These are phyloP conservation scores for Talaromyces pinophilus DNA, from an alignment of 2,329 filamentous ascomycete species.

Conservation along the genomic window DNA sequence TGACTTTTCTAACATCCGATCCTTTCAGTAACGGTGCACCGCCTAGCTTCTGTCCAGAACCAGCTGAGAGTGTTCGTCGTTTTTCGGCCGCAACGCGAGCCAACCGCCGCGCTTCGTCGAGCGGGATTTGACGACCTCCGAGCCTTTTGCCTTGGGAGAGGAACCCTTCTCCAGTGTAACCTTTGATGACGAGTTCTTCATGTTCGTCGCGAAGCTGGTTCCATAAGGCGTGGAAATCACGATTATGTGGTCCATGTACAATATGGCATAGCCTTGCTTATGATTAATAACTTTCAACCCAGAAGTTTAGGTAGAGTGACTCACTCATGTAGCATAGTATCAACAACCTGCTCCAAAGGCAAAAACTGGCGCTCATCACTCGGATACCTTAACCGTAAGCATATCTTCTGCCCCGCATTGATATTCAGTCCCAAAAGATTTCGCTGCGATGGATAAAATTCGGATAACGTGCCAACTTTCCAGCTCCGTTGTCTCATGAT, in stretches of 20 bases:
- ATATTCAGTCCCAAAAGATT: constrained; percentile 81
- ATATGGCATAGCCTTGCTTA: constrained; percentile 70
- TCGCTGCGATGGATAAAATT: constrained; percentile 77
- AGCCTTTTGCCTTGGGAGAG: constrained; percentile 72
- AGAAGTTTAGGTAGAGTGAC: constrained; percentile 24
- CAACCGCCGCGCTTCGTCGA: constrained; percentile 71
- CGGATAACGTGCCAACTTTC: constrained; percentile 75
- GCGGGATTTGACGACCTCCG: constrained; percentile 66
- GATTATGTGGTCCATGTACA: constrained; percentile 78
- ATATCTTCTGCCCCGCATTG: constrained; percentile 75
- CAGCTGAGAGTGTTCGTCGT: constrained; percentile 58
- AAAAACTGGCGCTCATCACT: constrained; percentile 75
- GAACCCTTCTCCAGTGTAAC: constrained; percentile 90
- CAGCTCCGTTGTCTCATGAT: constrained; percentile 87
- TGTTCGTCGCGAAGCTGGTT: constrained; percentile 86
- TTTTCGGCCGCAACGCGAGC: constrained; percentile 75
- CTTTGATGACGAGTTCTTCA: constrained; percentile 71
- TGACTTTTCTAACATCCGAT: constrained; percentile 69
- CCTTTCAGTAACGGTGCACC: constrained; percentile 60
- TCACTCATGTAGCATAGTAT: constrained; percentile 89
- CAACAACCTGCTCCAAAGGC: constrained; percentile 74
- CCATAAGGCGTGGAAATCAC: constrained; percentile 81
- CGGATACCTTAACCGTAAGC: constrained; percentile 76
- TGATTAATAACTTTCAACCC: neutral
- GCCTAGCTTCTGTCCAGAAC: constrained; percentile 72